phyloP scores from a whole-genome alignment of 805 yeast genomes.

The Starmerella bombi region DNA sequence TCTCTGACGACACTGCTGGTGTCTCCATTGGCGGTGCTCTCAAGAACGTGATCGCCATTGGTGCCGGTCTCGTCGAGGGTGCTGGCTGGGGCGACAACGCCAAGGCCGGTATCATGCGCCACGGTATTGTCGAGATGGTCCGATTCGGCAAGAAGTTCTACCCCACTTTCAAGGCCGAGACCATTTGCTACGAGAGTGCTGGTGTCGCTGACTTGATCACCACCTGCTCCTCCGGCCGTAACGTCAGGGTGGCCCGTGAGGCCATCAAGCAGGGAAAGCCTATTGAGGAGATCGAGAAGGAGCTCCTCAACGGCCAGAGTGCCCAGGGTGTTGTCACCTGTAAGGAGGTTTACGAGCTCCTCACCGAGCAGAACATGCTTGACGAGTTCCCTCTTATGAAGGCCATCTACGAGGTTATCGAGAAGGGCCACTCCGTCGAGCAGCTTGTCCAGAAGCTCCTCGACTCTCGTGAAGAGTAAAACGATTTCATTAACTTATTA shows the following conservation, averaged over 20 bases:
- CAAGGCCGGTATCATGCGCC: slow-evolving; percentile 92
- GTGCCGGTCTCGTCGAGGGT: slow-evolving; percentile 96
- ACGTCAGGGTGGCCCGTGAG: slow-evolving; percentile 76
- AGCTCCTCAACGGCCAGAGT: slow-evolving; percentile 82
- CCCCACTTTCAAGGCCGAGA: slow-evolving; percentile 57
- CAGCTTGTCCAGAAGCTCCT: slow-evolving; percentile 31
- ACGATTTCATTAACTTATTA: too few relatives aligned
- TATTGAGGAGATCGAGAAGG: slow-evolving; percentile 73
- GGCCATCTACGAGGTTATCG: slow-evolving; percentile 72
- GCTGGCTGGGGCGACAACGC: slow-evolving; percentile 99
- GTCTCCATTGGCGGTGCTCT: slow-evolving; percentile 94
- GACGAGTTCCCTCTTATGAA: slow-evolving; percentile 71
- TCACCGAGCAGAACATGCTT: slow-evolving; percentile 35
- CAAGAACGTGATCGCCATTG: slow-evolving; percentile 89
- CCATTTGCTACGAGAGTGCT: slow-evolving; percentile 87
- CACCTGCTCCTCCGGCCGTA: slow-evolving; percentile 95
- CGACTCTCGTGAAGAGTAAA: slow-evolving; percentile 8
- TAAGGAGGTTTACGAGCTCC: slow-evolving; percentile 79
- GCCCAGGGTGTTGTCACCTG: slow-evolving; percentile 92
- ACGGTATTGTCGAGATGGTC: slow-evolving; percentile 83
- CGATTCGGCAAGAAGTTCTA: slow-evolving; percentile 72
- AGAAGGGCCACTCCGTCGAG: slow-evolving; percentile 59
- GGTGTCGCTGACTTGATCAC: slow-evolving; percentile 98
- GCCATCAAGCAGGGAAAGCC: slow-evolving; percentile 69
- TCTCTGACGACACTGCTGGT: slow-evolving; percentile 87